Evolutionary conservation across 2,329 filamentous ascomycete species (phyloP), one percentile per base, ranked within the genome.

Genomic region (Alternaria sp.): DNA sequence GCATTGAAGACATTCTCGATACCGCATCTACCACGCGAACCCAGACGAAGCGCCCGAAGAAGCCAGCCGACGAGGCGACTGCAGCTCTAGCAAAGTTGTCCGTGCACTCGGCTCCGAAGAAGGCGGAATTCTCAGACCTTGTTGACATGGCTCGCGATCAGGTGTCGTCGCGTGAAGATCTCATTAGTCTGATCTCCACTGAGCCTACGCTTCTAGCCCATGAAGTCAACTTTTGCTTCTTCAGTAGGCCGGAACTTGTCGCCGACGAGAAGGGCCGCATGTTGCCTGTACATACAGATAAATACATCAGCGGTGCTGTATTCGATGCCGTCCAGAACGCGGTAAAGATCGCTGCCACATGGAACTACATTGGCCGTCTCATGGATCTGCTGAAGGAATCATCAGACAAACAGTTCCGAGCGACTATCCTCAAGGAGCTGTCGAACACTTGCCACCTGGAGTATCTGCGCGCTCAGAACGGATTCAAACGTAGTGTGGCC

Each of bases 401-500:
- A 0, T 58, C 62, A 0, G 68, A 74, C 36, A 83, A 81, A 66
- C 60, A 67, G 0, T 76, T 77, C 40, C 73, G 69, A 6, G 67
- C 65, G 1, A 74, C 81, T 1, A 56, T 86, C 9, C 72, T 84
- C 3, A 83, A 86, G 61, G 84, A 86, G 52, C 62, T 86, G 0
- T 77, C 66, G 28, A 64, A 64, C 80, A 25, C 85, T 85, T 83
- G 79, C 21, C 74, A 84, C n/a, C 60, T 83, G 0, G 83, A 85
- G 54, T 86, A 81, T 50, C 54, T 45, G 1, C 80, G 81, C 2
- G 69, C 74, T 0, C 82, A 84, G 43, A 65, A 70, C 12, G 23
- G 76, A 0, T 79, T 86, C 50, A 84, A 80, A 61, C 83, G 83
- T 7, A 70, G 80, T 2, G 67, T 85, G 1, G 77, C 83, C 43